Percentiles rank a stretch among this genome's conserved stretches.
These are phyloP conservation scores for Solanum pinnatisectum DNA, from an alignment of 257 asterid genomes.

Conservation along the genomic window DNA sequence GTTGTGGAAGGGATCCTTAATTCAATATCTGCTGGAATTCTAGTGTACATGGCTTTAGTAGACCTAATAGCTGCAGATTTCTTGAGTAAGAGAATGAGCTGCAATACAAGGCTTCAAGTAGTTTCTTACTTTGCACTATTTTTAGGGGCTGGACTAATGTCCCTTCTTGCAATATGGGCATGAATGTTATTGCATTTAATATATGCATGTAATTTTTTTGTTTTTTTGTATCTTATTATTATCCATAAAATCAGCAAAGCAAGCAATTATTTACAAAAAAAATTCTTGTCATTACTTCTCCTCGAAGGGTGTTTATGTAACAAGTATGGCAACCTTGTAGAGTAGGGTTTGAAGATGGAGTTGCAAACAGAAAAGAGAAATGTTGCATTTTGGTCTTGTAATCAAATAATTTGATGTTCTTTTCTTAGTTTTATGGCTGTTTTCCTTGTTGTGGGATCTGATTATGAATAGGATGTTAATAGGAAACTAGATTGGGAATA, in stretches of 20 bases:
- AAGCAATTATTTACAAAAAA: not conserved
- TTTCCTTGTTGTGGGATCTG: not conserved
- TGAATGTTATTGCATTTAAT: constrained; percentile 1
- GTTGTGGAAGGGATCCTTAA: constrained; percentile 65
- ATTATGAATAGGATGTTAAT: not conserved
- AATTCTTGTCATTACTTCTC: not conserved
- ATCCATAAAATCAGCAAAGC: not conserved
- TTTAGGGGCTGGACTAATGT: constrained; percentile 80
- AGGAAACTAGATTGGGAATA: not conserved
- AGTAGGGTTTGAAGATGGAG: not conserved
- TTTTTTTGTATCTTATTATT: not conserved
- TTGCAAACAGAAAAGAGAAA: not conserved
- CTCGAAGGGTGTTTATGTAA: not conserved
- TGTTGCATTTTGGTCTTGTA: not conserved
- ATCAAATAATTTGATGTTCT: not conserved
- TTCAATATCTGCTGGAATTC: constrained; percentile 85
- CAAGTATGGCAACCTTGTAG: not conserved
- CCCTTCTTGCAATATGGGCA: constrained; percentile 78
- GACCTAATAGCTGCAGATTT: constrained; percentile 92
- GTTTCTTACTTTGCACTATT: constrained; percentile 66
- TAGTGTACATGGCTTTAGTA: constrained; percentile 87
- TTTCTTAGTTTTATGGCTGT: not conserved
- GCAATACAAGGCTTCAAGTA: constrained; percentile 71
- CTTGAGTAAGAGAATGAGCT: constrained; percentile 91
- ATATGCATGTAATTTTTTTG: not conserved